These are phyloP conservation scores for Xanthoparmelia taractica DNA, from an alignment of 495 filamentous ascomycete species.

Conservation along the genomic window DNA sequence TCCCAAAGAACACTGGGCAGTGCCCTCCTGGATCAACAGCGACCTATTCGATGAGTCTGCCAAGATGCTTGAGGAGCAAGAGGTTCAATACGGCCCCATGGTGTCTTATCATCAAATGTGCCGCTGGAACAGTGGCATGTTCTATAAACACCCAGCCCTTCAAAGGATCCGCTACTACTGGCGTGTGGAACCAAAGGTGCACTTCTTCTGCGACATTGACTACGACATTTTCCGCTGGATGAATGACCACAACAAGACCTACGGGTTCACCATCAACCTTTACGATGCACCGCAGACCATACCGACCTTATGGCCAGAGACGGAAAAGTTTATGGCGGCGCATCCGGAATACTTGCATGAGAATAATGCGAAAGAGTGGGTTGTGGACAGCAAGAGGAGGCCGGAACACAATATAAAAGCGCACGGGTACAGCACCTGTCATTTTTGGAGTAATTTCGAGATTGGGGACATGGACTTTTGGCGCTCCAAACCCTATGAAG, in stretches of 20 bases:
- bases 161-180: constrained; percentile 84
- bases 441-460: constrained; percentile 99
- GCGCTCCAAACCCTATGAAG: constrained; percentile 82
- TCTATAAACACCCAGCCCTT: constrained; percentile 92
- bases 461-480: constrained; percentile 94
- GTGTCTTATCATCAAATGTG: constrained; percentile 99
- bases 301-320: constrained; percentile 90
- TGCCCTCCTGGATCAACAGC: constrained; percentile 84
- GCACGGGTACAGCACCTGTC: constrained; percentile 95
- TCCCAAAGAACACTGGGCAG: constrained; percentile 88
- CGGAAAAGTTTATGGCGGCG: constrained; percentile 73
- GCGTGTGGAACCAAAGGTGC: constrained; percentile 97
- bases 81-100: constrained; percentile 81
- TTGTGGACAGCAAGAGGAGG: constrained; percentile 67
- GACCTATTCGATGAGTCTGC: constrained; percentile 79
- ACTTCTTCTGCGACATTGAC: constrained; percentile 98
- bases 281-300: constrained; percentile 86
- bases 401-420: constrained; percentile 65
- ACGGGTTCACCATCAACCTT: constrained; percentile 97
- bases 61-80: constrained; percentile 70
- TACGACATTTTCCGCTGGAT: constrained; percentile 99
- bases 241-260: constrained; percentile 95
- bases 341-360: constrained; percentile 74
- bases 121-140: constrained; percentile 96
- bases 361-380: constrained; percentile 82